Percentiles rank a stretch among this genome's conserved stretches.
phyloP scores from a whole-genome alignment of 805 yeast genomes.

The Metschnikowia vanudenii region DNA sequence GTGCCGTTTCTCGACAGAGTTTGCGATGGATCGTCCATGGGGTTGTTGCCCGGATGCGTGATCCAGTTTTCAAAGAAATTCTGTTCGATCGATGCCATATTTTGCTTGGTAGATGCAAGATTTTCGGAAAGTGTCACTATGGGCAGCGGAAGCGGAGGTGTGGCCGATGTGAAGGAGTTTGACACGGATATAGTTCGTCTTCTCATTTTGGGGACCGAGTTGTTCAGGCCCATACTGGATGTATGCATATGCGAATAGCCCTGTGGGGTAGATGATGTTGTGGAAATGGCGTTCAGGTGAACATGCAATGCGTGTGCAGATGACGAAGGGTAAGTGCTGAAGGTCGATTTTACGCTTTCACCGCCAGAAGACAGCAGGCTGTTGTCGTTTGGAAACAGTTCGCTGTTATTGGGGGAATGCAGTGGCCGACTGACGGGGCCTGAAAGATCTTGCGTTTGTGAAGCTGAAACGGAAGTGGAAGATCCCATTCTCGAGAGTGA shows the following conservation, averaged over 20 bases:
- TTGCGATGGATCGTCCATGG: neutral
- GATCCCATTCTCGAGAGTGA: slow-evolving; percentile 23
- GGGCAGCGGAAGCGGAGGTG: slow-evolving; percentile 39
- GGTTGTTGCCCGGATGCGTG: neutral
- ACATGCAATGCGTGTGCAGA: neutral
- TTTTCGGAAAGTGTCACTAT: slow-evolving; percentile 40
- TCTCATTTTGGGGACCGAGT: slow-evolving; percentile 13
- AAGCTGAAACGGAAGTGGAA: slow-evolving; percentile 4
- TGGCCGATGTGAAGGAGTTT: slow-evolving; percentile 17
- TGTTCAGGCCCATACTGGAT: slow-evolving; percentile 15
- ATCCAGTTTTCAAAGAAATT: slow-evolving; percentile 30
- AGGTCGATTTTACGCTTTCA: slow-evolving; percentile 15
- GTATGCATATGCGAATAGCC: slow-evolving; percentile 15
- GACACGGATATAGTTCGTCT: slow-evolving; percentile 26
- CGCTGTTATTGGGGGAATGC: slow-evolving; percentile 13
- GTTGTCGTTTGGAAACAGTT: slow-evolving; percentile 11
- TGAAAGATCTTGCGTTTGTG: slow-evolving; percentile 3
- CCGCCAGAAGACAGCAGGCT: slow-evolving; percentile 16
- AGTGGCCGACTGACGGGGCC: slow-evolving; percentile 1
- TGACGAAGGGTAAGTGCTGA: slow-evolving; percentile 14
- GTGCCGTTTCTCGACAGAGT: neutral
- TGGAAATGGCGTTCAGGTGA: neutral
- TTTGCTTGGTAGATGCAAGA: slow-evolving; percentile 27
- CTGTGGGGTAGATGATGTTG: slow-evolving; percentile 9
- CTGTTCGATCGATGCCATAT: slow-evolving; percentile 33